These are phyloP conservation scores for Tetrapisispora fleetii DNA, from an alignment of 805 yeast genomes.

Conservation along the genomic window DNA sequence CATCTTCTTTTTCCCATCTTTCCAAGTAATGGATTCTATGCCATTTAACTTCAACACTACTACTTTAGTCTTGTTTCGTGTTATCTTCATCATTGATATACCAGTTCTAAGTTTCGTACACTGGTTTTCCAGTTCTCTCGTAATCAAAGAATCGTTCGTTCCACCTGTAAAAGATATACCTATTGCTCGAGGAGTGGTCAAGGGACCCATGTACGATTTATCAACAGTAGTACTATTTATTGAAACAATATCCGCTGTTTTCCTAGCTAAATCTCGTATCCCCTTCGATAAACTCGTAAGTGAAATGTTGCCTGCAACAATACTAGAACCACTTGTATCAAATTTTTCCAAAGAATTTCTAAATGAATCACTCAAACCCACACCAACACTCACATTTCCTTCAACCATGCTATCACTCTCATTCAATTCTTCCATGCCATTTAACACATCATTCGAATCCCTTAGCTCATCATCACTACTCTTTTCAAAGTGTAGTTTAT, in stretches of 20 bases:
- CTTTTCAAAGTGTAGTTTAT: background rate
- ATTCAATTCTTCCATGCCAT: background rate
- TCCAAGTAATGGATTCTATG: constrained; percentile 21
- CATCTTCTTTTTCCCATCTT: constrained; percentile 20
- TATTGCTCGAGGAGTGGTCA: constrained; percentile 17
- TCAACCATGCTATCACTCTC: background rate
- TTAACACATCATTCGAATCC: background rate
- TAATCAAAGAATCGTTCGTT: constrained; percentile 3
- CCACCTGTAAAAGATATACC: constrained; percentile 9
- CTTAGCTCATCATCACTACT: background rate
- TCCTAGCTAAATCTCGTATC: constrained; percentile 9
- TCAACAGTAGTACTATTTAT: background rate
- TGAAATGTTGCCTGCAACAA: background rate
- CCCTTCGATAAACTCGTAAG: constrained; percentile 2
- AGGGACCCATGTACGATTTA: constrained; percentile 14
- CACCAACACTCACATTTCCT: background rate
- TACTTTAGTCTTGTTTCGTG: constrained; percentile 21
- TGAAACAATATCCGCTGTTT: constrained; percentile 8
- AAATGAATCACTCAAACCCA: background rate
- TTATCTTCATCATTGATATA: constrained; percentile 18
- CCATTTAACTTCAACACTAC: constrained; percentile 17
- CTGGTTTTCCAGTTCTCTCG: constrained; percentile 5
- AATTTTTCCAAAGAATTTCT: background rate
- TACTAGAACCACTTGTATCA: background rate
- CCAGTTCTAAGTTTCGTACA: constrained; percentile 16